A percentile compares a stretch with the other conserved stretches of the same genome.
These are phyloP conservation scores for Exsudoporus floridanus DNA, from an alignment of 1,284 basidiomycete genomes.

Conservation along the genomic window DNA sequence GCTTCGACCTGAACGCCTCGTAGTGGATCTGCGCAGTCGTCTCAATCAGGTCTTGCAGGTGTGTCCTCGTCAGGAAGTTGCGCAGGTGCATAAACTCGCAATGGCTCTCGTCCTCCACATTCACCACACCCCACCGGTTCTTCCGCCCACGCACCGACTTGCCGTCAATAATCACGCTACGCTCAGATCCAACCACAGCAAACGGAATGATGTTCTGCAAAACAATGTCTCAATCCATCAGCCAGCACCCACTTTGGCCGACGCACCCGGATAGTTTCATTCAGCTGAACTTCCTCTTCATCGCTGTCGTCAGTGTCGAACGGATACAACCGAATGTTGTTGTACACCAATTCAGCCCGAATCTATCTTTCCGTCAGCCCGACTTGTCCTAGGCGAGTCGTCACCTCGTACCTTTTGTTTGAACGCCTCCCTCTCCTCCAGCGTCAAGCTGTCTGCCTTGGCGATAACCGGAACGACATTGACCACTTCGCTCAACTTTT, in stretches of 20 bases:
- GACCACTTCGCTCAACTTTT: slow-evolving; percentile 97
- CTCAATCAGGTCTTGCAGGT: slow-evolving; percentile 98
- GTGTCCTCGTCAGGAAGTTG: slow-evolving; percentile 95
- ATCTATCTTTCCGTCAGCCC: slow-evolving; percentile 53
- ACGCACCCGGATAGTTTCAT: slow-evolving; percentile 86
- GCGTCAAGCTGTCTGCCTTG: slow-evolving; percentile 93
- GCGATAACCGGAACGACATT: slow-evolving; percentile 99
- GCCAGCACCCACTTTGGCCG: not conserved
- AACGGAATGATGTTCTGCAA: slow-evolving; percentile 89
- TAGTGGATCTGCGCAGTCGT: slow-evolving; percentile 99
- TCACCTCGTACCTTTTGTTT: slow-evolving; percentile 72
- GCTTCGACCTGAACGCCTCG: slow-evolving; percentile 98
- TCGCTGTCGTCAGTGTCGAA: slow-evolving; percentile 97
- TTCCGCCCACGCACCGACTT: slow-evolving; percentile 94
- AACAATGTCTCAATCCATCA: slow-evolving; percentile 5
- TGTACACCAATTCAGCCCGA: slow-evolving; percentile 87
- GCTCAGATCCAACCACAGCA: slow-evolving; percentile 94
- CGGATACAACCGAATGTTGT: slow-evolving; percentile 94
- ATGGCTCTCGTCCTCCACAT: slow-evolving; percentile 94
- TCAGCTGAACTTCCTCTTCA: slow-evolving; percentile 87
- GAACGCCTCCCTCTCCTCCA: slow-evolving; percentile 91
- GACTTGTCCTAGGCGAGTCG: not conserved
- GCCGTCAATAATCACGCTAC: slow-evolving; percentile 92
- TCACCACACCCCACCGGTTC: slow-evolving; percentile 98
- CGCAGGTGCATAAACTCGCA: slow-evolving; percentile 98